Evolutionary conservation across 2,329 filamentous ascomycete genomes (phyloP), one percentile per base, ranked within the genome.

Genomic region (Diaporthe vexans): DNA sequence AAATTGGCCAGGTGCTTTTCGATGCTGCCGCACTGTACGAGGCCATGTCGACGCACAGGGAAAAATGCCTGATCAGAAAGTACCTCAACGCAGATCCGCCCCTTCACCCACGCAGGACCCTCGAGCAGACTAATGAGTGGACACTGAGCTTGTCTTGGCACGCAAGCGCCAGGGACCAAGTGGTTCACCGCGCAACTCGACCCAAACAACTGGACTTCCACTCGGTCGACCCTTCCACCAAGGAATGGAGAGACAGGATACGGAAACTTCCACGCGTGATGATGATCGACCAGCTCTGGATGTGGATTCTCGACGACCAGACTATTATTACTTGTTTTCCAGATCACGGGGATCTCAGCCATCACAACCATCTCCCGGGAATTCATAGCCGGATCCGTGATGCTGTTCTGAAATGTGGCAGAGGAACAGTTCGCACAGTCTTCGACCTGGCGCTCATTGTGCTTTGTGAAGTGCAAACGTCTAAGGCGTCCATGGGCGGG

Each of bases 111-210:
- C 81, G 87, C 0, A 78, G 87, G 0, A 88, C 86, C 0, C 79
- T 88, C 0, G 86, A 88, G 59, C 86, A 88, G 74, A 83, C 83
- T 0, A 87, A 86, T 73, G 84, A 84, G 56, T 83, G 83, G 80
- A 84, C 82, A 2, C 78, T 85, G 3, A 78, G 81, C 29, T 46
- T 75, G 26, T 75, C 74, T 5, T 75, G 74, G 4, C 82, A 84
- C 43, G 85, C 84, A 0, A 78, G 81, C 0, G 82, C 84, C n/a
- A 76, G 78, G 4, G 84, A 86, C 43, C 85, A 86, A 58, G 85
- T 86, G 0, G 81, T 86, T 1, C 86, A 85, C 54, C 82, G 85
- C 0, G 78, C 77, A 0, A 86, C 84, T 0, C 80, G 78, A 15
- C 69, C 80, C 1, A 73, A 77, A 1, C 71, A 72, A 0, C 68